These are phyloP conservation scores for Phyllostachys edulis DNA, from an alignment of 176 grass and related monocot species.

Conservation along the genomic window DNA sequence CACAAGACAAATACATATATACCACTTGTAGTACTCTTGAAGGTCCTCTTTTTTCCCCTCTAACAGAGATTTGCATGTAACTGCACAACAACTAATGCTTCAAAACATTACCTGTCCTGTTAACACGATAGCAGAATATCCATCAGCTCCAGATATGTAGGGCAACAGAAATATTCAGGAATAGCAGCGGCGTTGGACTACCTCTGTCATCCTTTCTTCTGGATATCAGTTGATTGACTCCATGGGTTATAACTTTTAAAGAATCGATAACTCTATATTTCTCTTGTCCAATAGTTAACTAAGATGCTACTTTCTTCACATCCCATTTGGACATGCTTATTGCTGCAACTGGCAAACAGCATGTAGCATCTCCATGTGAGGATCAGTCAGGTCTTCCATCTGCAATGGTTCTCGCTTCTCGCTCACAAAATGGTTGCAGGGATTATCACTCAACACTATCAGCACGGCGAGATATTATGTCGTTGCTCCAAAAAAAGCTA, in stretches of 20 bases:
- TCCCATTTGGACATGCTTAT: no score
- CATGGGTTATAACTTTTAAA: no score
- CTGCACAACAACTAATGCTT: background rate
- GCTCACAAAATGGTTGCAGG: no score
- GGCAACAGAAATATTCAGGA: slow-evolving; percentile 41
- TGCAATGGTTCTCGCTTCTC: background rate
- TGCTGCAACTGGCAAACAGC: no score
- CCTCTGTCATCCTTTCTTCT: background rate
- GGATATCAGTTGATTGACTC: background rate
- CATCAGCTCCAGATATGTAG: no score
- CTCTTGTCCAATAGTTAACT: no score
- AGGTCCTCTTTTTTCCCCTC: background rate
- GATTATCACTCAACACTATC: no score
- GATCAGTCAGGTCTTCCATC: background rate
- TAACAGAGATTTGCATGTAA: background rate
- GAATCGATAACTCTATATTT: no score
- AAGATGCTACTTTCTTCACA: no score
- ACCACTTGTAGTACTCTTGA: background rate
- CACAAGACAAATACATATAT: background rate
- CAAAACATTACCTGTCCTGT: slow-evolving; percentile 37
- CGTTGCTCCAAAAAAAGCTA: no score
- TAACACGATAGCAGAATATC: slow-evolving; percentile 31
- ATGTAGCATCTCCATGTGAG: slow-evolving; percentile 19
- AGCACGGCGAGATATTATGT: no score
- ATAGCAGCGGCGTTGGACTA: background rate